Conservation (phyloP, 441 rosid genomes). For the Syzygium malaccense region DNA sequence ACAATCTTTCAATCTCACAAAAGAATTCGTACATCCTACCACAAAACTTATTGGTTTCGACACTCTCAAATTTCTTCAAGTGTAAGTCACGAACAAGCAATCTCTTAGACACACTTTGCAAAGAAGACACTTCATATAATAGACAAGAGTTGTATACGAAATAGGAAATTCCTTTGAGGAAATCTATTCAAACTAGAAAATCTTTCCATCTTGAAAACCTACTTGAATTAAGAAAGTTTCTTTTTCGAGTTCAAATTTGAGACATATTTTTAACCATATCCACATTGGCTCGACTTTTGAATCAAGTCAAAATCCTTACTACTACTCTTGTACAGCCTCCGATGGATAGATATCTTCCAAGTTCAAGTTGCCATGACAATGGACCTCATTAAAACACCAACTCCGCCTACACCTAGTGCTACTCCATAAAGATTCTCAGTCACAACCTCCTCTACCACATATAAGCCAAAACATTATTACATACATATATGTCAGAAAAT, state of each 20-base stretch:
- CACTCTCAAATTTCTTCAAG: not conserved
- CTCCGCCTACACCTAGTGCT: not conserved
- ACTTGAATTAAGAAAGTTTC: not conserved
- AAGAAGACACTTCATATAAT: not conserved
- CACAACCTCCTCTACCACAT: not conserved
- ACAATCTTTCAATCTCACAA: not conserved
- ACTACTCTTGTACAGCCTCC: not conserved
- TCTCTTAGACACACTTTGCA: not conserved
- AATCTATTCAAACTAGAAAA: not conserved
- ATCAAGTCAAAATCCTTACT: not conserved
- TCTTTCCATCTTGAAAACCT: not conserved
- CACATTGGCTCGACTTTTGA: not conserved
- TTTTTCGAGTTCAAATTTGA: not conserved
- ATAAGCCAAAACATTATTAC: not conserved
- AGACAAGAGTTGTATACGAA: not conserved
- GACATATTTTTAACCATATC: too few relatives aligned
- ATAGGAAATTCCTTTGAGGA: not conserved
- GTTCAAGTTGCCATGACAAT: not conserved
- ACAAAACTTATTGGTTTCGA: not conserved
- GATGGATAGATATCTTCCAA: not conserved
- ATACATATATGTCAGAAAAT: fast-evolving
- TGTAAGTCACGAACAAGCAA: not conserved
- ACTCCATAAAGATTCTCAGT: not conserved
- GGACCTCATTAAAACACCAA: not conserved
- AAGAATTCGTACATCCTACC: not conserved